A percentile compares a stretch with the other conserved stretches of the same genome.
These are phyloP conservation scores for Solanum hybrid DNA, from an alignment of 305 asterid genomes.

Conservation along the genomic window DNA sequence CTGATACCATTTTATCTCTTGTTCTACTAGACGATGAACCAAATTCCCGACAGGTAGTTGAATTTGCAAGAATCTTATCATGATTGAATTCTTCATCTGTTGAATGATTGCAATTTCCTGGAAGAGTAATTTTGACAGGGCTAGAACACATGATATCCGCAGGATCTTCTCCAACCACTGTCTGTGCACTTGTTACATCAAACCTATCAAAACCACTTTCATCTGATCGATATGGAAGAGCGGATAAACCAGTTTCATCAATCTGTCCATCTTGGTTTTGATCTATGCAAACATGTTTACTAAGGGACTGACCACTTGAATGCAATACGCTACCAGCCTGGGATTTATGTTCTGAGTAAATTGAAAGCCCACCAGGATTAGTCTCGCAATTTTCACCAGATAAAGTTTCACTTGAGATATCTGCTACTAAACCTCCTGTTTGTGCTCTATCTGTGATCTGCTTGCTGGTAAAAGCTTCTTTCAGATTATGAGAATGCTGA, in stretches of 20 bases:
- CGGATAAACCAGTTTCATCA: constrained; percentile 14
- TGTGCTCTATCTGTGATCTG: constrained; percentile 11
- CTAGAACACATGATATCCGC: constrained; percentile 4
- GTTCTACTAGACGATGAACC: constrained; percentile 13
- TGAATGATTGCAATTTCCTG: constrained; percentile 15
- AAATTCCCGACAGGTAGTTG: constrained; percentile 5
- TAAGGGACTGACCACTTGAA: constrained; percentile 21
- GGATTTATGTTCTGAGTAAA: constrained; percentile 2
- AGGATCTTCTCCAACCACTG: constrained; percentile 10
- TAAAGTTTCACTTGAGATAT: constrained; percentile 17
- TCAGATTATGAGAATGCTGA: constrained; percentile 14
- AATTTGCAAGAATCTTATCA: constrained; percentile 11
- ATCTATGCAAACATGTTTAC: constrained; percentile 19
- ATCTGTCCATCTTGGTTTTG: constrained; percentile 17
- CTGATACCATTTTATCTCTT: constrained; percentile 5
- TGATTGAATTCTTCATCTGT: constrained; percentile 3
- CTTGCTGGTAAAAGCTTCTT: constrained; percentile 17
- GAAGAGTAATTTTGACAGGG: constrained; percentile 7
- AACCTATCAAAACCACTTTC: constrained; percentile 13
- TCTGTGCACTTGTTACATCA: constrained; percentile 8
- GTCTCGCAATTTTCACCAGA: constrained; percentile 16
- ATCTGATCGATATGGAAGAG: constrained; percentile 16
- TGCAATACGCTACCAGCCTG: constrained; percentile 8
- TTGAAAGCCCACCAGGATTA: constrained; percentile 9
- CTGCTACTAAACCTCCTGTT: constrained; percentile 17